Conservation (phyloP, 225 moss, liverwort and hornwort species). For the Bryoerythrophyllum caledonicum region DNA sequence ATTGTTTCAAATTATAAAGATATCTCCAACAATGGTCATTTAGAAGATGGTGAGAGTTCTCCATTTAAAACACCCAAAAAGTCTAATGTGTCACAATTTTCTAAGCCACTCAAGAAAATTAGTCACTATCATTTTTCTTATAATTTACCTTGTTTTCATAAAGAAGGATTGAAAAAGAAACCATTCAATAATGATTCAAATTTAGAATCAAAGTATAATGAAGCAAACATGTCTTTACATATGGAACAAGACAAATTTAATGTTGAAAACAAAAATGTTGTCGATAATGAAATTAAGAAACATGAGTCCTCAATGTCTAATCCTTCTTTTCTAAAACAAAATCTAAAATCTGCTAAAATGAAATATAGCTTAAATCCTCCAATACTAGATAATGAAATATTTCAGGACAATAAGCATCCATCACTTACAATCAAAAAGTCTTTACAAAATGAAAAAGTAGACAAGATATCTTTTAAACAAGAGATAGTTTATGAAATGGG, state of each 20-base stretch:
- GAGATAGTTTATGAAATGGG: conserved; percentile 1
- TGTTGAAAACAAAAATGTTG: conserved; percentile 15
- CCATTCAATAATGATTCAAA: neutral
- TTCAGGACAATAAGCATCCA: neutral
- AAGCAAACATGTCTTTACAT: neutral
- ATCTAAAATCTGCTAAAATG: neutral
- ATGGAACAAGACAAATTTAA: neutral
- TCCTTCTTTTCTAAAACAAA: neutral
- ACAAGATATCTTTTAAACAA: neutral
- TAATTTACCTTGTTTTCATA: conserved; percentile 25
- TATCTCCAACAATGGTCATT: neutral
- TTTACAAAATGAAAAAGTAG: neutral
- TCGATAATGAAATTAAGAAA: conserved; percentile 14
- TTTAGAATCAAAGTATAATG: neutral
- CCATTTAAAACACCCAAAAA: neutral
- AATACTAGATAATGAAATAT: conserved; percentile 14
- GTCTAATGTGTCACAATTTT: neutral
- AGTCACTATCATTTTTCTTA: conserved; percentile 19
- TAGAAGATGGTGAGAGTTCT: conserved; percentile 15
- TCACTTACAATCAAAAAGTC: neutral
- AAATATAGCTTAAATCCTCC: conserved; percentile 28
- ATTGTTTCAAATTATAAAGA: neutral
- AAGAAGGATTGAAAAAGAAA: conserved; percentile 6
- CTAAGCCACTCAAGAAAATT: neutral
- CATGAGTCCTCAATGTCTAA: neutral